phyloP scores from a whole-genome alignment of 1,284 basidiomycete species.

The Moniliophthora roreri region DNA sequence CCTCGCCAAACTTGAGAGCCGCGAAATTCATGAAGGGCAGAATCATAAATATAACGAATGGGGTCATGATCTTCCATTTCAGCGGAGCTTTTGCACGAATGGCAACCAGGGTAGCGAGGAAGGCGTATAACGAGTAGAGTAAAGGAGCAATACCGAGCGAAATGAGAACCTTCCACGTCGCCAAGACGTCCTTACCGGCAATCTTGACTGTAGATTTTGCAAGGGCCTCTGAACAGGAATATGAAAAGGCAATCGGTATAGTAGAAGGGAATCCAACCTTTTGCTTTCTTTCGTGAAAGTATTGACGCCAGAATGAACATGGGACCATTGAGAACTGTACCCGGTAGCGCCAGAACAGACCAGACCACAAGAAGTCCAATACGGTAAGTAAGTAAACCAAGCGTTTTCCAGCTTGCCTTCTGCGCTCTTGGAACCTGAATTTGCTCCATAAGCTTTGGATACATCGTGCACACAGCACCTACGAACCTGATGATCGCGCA shows the following conservation, averaged over 20 bases:
- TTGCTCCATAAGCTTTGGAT: slow-evolving; percentile 2
- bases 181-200: slow-evolving; percentile 92
- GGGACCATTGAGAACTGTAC: slow-evolving; percentile 92
- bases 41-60: slow-evolving; percentile 74
- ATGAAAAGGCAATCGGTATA: no score
- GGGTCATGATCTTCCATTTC: slow-evolving; percentile 75
- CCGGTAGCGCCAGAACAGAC: slow-evolving; percentile 88
- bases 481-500: slow-evolving; percentile 93
- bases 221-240: slow-evolving; percentile 77
- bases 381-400: slow-evolving; percentile 86
- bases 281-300: slow-evolving; percentile 89
- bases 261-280: slow-evolving; percentile 62
- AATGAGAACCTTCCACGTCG: slow-evolving; percentile 98
- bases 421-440: slow-evolving; percentile 77
- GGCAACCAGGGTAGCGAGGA: slow-evolving; percentile 78
- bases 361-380: slow-evolving; percentile 81
- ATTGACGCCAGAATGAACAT: slow-evolving; percentile 94
- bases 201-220: slow-evolving; percentile 97
- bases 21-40: slow-evolving; percentile 93
- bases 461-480: neutral
- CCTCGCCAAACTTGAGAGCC: slow-evolving; percentile 97
- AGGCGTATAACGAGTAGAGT: slow-evolving; percentile 83
- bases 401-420: slow-evolving; percentile 84
- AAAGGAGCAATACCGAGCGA: slow-evolving; percentile 90
- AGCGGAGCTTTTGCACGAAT: slow-evolving; percentile 66